Percentiles rank a stretch among this genome's conserved stretches.
Evolutionary conservation across 768 basidiomycete genomes (phyloP).

Genomic region (Rhodosporidiobolus odoratus): DNA sequence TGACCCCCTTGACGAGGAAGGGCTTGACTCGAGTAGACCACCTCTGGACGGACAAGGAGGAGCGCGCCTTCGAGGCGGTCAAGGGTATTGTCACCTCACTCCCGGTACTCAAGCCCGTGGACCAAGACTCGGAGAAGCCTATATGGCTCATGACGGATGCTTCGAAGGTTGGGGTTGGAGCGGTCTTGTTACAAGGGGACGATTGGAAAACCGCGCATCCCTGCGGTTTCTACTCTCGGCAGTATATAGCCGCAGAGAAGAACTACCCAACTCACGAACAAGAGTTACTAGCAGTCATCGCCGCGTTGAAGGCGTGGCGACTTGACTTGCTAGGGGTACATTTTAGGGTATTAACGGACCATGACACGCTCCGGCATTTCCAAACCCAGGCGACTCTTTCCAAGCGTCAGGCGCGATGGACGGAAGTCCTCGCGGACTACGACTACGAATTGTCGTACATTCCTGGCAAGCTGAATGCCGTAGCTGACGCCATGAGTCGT

Average conservation of each 20-base stretch:
- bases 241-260: too few species aligned
- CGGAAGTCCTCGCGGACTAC: constrained; percentile 15
- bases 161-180: too few species aligned
- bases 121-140: neutral
- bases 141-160: too few species aligned
- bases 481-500: constrained; percentile 4
- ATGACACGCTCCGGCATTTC: too few species aligned
- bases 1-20: constrained; percentile 7
- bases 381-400: too few species aligned
- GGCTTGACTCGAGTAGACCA: neutral
- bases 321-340: neutral
- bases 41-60: too few species aligned
- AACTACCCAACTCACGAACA: constrained; percentile 21
- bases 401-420: too few species aligned
- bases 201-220: too few species aligned
- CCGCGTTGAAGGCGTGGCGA: constrained; percentile 12
- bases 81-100: neutral
- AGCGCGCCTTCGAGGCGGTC: neutral
- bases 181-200: too few species aligned
- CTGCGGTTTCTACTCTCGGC: too few species aligned
- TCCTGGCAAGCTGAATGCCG: constrained; percentile 7
- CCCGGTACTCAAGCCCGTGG: neutral
- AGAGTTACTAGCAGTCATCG: constrained; percentile 17
- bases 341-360: too few species aligned
- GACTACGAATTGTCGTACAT: constrained; percentile 5